phyloP scores from a whole-genome alignment of 495 filamentous ascomycete species.

The Aspergillus sclerotioniger region DNA sequence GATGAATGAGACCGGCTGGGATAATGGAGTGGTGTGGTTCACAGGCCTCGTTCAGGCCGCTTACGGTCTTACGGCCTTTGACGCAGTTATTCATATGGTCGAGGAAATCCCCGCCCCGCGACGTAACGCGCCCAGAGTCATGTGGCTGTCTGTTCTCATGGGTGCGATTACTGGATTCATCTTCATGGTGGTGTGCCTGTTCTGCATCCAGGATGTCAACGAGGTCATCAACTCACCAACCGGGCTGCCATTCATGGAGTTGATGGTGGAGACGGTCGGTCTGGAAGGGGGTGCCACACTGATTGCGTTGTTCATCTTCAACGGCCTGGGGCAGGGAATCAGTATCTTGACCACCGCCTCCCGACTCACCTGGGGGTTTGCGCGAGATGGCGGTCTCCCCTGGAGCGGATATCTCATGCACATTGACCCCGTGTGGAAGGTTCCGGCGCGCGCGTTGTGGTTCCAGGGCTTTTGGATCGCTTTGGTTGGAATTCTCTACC shows the following conservation, averaged over 20 bases:
- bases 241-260: conserved; percentile 46
- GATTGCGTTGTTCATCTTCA: conserved; percentile 49
- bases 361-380: conserved; percentile 53
- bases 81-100: conserved; percentile 63
- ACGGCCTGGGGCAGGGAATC: conserved; percentile 44
- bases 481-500: conserved; percentile 44
- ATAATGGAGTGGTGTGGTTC: conserved; percentile 62
- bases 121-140: conserved; percentile 39
- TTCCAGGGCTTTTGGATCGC: conserved; percentile 41
- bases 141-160: conserved; percentile 42
- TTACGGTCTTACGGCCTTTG: conserved; percentile 60
- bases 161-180: conserved; percentile 63
- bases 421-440: conserved; percentile 42
- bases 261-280: conserved; percentile 42
- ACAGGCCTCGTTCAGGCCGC: conserved; percentile 61
- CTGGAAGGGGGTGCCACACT: conserved; percentile 36
- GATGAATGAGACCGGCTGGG: conserved; percentile 62
- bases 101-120: conserved; percentile 48
- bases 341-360: conserved; percentile 51
- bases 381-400: conserved; percentile 56
- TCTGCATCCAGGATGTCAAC: conserved; percentile 64
- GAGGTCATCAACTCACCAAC: conserved; percentile 50
- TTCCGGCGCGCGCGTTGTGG: conserved; percentile 46
- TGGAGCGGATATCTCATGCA: conserved; percentile 42
- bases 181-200: conserved; percentile 73